phyloP scores from a whole-genome alignment of 768 basidiomycete genomes.

The Auricularia cornea region DNA sequence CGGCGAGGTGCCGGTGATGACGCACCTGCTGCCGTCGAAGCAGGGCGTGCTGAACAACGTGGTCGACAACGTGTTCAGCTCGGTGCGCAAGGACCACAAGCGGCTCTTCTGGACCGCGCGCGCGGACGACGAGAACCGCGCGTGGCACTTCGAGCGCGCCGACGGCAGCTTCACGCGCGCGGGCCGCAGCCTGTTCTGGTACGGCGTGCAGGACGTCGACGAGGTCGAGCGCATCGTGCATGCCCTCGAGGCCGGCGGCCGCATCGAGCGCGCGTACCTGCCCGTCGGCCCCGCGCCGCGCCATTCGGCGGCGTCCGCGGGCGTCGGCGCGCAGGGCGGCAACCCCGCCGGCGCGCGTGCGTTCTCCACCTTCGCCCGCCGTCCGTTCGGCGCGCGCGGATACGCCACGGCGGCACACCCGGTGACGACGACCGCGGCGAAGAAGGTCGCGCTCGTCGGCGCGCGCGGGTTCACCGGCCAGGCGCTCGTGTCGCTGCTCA shows the following conservation, averaged over 20 bases:
- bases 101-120: conserved; percentile 97
- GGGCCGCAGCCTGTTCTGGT: conserved; percentile 95
- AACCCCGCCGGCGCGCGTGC: conserved; percentile 29
- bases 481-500: conserved; percentile 78
- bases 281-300: conserved; percentile 74
- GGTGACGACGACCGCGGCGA: conserved; percentile 28
- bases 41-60: conserved; percentile 90
- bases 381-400: conserved; percentile 46
- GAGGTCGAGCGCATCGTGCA: conserved; percentile 86
- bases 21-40: conserved; percentile 82
- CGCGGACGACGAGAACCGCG: conserved; percentile 91
- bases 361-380: conserved; percentile 52
- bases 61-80: conserved; percentile 93
- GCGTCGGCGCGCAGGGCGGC: conserved; percentile 22
- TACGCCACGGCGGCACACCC: conserved; percentile 60
- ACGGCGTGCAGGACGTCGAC: conserved; percentile 81
- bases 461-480: conserved; percentile 95
- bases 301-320: conserved; percentile 26
- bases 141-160: conserved; percentile 98
- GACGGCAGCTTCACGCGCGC: conserved; percentile 96
- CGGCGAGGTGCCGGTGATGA: conserved; percentile 84
- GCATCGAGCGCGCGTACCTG: conserved; percentile 84
- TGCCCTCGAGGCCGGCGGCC: conserved; percentile 61
- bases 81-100: conserved; percentile 92
- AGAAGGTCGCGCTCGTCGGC: conserved; percentile 89